These are phyloP conservation scores for Agaricus sinodeliciosus DNA, from an alignment of 768 basidiomycete species.

Conservation along the genomic window DNA sequence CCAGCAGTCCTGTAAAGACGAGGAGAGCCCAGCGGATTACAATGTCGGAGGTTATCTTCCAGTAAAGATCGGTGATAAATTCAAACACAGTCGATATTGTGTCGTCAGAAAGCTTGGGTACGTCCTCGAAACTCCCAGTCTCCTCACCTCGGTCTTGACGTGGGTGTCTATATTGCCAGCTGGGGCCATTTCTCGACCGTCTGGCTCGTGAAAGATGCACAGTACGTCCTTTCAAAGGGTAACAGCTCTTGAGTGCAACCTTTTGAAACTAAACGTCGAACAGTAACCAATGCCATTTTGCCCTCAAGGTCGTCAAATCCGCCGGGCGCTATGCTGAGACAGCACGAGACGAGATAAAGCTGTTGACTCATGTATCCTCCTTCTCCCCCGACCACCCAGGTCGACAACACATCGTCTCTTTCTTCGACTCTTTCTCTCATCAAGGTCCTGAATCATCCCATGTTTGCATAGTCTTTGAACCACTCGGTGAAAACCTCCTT, in stretches of 20 bases:
- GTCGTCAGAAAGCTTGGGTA: slow-evolving; percentile 90
- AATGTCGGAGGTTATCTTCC: slow-evolving; percentile 77
- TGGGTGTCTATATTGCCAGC: slow-evolving; percentile 27
- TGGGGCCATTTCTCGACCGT: slow-evolving; percentile 97
- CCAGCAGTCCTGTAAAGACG: slow-evolving; percentile 62
- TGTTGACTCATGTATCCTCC: slow-evolving; percentile 68
- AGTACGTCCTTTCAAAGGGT: slow-evolving; percentile 39
- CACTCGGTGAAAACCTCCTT: slow-evolving; percentile 73
- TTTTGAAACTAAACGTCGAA: slow-evolving; percentile 6
- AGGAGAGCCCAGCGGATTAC: slow-evolving; percentile 81
- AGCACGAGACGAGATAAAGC: slow-evolving; percentile 92
- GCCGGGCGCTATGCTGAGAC: slow-evolving; percentile 95
- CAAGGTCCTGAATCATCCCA: slow-evolving; percentile 65
- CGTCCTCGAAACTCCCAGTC: slow-evolving; percentile 11
- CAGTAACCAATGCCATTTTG: slow-evolving; percentile 74
- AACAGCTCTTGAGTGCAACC: background rate
- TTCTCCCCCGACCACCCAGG: slow-evolving; percentile 75
- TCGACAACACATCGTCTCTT: slow-evolving; percentile 74
- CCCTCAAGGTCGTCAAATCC: slow-evolving; percentile 93
- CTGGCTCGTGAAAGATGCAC: slow-evolving; percentile 78
- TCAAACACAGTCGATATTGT: slow-evolving; percentile 79
- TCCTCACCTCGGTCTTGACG: slow-evolving; percentile 17
- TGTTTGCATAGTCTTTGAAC: slow-evolving; percentile 89
- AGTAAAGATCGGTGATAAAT: slow-evolving; percentile 75
- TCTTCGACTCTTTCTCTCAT: slow-evolving; percentile 87